These are phyloP conservation scores for Lizonia empirigonia DNA, from an alignment of 2,329 filamentous ascomycete genomes.

Conservation along the genomic window DNA sequence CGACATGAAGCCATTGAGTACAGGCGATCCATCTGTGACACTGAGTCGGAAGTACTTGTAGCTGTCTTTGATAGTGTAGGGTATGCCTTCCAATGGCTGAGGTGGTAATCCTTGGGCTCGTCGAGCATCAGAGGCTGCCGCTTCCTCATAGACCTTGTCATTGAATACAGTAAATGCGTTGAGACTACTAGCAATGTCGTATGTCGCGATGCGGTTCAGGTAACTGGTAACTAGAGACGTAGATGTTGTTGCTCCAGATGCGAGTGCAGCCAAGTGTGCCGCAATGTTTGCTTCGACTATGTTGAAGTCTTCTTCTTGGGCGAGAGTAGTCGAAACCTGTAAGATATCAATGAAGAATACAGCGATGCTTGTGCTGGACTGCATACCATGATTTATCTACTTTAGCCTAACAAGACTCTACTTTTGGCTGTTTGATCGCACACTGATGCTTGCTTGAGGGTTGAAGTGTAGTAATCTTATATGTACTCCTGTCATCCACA, in stretches of 20 bases:
- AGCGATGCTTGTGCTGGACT: too few relatives aligned
- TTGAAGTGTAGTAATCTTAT: not conserved
- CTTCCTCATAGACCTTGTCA: slow-evolving; percentile 53
- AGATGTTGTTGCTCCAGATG: slow-evolving; percentile 49
- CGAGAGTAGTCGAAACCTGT: not conserved
- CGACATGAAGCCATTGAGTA: slow-evolving; percentile 57
- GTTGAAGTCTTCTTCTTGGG: slow-evolving; percentile 19
- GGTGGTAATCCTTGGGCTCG: slow-evolving; percentile 46
- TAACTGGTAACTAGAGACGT: slow-evolving; percentile 56
- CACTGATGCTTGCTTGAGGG: not conserved
- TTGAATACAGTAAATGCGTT: slow-evolving; percentile 60
- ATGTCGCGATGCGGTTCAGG: slow-evolving; percentile 55
- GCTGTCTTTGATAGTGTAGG: slow-evolving; percentile 63
- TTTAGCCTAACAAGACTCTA: not conserved
- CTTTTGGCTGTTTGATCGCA: not conserved
- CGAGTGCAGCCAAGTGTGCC: slow-evolving; percentile 53
- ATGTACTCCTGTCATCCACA: not conserved
- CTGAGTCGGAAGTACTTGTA: slow-evolving; percentile 62
- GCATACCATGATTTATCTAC: slow-evolving; percentile 4
- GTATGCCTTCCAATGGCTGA: slow-evolving; percentile 60
- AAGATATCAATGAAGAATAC: not conserved
- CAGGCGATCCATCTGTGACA: slow-evolving; percentile 60
- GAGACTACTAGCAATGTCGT: slow-evolving; percentile 53
- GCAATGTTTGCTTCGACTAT: slow-evolving; percentile 57
- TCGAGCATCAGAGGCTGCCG: slow-evolving; percentile 54